phyloP scores from a whole-genome alignment of 164 flowering plant genomes.

The Sedum album region DNA sequence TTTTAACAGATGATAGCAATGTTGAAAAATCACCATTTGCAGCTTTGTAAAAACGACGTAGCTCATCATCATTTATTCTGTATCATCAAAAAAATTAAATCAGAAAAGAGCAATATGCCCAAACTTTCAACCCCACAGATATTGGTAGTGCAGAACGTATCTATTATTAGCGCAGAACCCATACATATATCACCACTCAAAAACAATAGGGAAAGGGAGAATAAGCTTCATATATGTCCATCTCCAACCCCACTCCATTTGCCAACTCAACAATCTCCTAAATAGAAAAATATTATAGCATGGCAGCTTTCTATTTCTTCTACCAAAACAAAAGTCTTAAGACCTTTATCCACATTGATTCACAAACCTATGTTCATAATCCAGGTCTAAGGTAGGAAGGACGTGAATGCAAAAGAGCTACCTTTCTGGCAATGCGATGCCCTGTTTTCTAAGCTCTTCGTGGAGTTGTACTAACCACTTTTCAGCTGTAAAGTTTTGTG shows the following conservation, averaged over 20 bases:
- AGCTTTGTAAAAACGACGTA: slow-evolving; percentile 63
- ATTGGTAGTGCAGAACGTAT: neutral
- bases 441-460: slow-evolving; percentile 57
- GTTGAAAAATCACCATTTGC: slow-evolving; percentile 59
- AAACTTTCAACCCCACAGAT: neutral
- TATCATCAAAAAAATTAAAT: slow-evolving; percentile 13
- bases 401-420: slow-evolving; percentile 14
- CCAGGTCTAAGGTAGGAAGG: neutral
- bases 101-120: neutral
- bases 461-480: slow-evolving; percentile 54
- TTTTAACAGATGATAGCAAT: slow-evolving; percentile 64
- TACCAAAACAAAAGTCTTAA: neutral
- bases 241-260: neutral
- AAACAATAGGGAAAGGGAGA: neutral
- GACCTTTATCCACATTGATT: no score
- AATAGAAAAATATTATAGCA: neutral
- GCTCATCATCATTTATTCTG: slow-evolving; percentile 79
- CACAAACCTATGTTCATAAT: neutral
- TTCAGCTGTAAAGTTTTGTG: slow-evolving; percentile 26
- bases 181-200: neutral
- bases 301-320: neutral
- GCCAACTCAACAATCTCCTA: neutral
- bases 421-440: slow-evolving; percentile 76
- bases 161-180: neutral
- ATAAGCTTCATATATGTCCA: no score